These are phyloP conservation scores for Leishmania arabica DNA, from an alignment of 208 protist genomes.

Conservation along the genomic window DNA sequence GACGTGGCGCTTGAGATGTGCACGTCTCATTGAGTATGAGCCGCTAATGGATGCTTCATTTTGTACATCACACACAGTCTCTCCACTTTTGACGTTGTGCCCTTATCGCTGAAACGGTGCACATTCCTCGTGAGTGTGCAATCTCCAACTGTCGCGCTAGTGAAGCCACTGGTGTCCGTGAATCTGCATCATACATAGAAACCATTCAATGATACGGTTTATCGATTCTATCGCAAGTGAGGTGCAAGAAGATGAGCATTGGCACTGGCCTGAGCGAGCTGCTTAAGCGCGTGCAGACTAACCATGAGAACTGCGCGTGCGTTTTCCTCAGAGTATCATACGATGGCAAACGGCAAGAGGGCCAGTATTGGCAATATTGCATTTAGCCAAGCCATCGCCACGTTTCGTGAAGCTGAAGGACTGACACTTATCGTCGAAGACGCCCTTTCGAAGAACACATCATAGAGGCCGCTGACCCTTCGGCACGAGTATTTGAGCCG, in stretches of 20 bases:
- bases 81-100: not conserved
- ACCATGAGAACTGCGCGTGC: conserved; percentile 15
- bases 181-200: not conserved
- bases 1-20: not conserved
- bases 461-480: not conserved
- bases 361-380: conserved; percentile 11
- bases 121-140: not conserved
- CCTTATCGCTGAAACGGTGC: conserved; percentile 1
- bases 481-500: not conserved
- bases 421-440: conserved; percentile 37
- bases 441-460: conserved; percentile 19
- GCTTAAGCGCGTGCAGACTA: conserved; percentile 32
- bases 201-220: not conserved
- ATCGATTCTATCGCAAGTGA: not conserved
- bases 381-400: conserved; percentile 20
- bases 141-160: not conserved
- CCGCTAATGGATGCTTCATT: not conserved
- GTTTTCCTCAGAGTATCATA: conserved; percentile 29
- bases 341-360: conserved; percentile 13
- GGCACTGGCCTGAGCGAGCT: conserved; percentile 25
- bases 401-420: conserved; percentile 33
- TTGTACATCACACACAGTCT: not conserved
- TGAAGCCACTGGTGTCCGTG: not conserved
- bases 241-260: conserved; percentile 18
- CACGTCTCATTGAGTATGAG: not conserved